A percentile compares a stretch with the other conserved stretches of the same genome.
Conservation (phyloP, 768 basidiomycete genomes). For the Cyclocybe cylindracea region DNA sequence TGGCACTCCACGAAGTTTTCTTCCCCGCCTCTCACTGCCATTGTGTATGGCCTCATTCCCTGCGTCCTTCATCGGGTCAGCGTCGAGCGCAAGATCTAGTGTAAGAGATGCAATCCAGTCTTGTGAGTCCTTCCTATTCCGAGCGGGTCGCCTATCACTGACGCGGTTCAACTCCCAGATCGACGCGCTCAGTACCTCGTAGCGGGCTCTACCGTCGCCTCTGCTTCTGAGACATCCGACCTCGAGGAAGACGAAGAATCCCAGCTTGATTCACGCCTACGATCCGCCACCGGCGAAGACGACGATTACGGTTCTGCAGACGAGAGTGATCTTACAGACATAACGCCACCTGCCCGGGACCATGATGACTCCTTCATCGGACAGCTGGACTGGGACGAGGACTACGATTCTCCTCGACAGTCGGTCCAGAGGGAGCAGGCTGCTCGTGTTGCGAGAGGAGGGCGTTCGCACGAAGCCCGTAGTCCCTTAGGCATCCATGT, state of each 20-base stretch:
- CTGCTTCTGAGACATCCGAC: conserved; percentile 43
- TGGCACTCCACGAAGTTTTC: background rate
- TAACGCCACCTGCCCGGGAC: conserved; percentile 5
- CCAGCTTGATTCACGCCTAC: conserved; percentile 9
- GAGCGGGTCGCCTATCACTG: background rate
- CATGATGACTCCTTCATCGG: conserved; percentile 28
- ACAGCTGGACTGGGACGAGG: conserved; percentile 35
- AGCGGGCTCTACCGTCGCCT: conserved; percentile 58
- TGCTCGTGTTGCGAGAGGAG: background rate
- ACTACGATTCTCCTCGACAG: conserved; percentile 15
- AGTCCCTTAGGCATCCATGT: background rate
- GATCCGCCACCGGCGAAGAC: conserved; percentile 20
- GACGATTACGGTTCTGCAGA: conserved; percentile 24
- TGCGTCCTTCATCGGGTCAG: conserved; percentile 46
- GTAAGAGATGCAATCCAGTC: conserved; percentile 60
- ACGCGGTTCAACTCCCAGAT: conserved; percentile 40
- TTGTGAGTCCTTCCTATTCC: conserved; percentile 38
- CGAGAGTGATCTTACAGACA: conserved; percentile 3
- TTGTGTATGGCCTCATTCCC: conserved; percentile 50
- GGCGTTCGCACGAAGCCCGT: background rate
- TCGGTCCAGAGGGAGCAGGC: conserved; percentile 2
- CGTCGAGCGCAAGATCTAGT: conserved; percentile 45
- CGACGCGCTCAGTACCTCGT: conserved; percentile 68
- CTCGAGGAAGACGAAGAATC: conserved; percentile 39
- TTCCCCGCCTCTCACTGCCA: background rate